Conservation (phyloP, 306 rosid species). For the Quercus gilva region DNA sequence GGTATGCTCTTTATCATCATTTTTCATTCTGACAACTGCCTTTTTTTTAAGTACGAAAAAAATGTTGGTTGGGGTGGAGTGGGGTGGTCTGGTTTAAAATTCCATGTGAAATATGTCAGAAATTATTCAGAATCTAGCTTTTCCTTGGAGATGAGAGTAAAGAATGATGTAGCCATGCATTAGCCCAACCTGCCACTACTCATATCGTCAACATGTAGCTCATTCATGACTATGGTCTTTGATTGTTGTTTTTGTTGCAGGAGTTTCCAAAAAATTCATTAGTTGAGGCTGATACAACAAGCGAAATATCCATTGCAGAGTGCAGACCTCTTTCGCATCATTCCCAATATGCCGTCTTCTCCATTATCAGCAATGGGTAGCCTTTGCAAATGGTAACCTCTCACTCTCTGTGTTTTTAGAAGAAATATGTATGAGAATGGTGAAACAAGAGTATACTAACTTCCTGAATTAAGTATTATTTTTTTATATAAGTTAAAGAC, state of each 20-base stretch:
- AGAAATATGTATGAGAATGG: background rate
- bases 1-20: constrained; percentile 27
- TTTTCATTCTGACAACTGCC: background rate
- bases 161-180: background rate
- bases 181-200: background rate
- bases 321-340: constrained; percentile 30
- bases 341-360: constrained; percentile 60
- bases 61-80: background rate
- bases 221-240: no score
- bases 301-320: no score
- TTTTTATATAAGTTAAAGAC: background rate
- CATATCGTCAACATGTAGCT: no score
- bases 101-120: background rate
- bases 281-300: no score
- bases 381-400: constrained; percentile 77
- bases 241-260: no score
- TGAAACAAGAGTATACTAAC: background rate
- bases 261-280: no score
- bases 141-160: background rate
- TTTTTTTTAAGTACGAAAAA: background rate
- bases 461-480: background rate
- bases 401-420: background rate
- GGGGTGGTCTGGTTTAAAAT: background rate
- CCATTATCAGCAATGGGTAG: constrained; percentile 80
- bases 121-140: background rate